Conservation (phyloP, 331 rosid species). For the Malus hybrid region DNA sequence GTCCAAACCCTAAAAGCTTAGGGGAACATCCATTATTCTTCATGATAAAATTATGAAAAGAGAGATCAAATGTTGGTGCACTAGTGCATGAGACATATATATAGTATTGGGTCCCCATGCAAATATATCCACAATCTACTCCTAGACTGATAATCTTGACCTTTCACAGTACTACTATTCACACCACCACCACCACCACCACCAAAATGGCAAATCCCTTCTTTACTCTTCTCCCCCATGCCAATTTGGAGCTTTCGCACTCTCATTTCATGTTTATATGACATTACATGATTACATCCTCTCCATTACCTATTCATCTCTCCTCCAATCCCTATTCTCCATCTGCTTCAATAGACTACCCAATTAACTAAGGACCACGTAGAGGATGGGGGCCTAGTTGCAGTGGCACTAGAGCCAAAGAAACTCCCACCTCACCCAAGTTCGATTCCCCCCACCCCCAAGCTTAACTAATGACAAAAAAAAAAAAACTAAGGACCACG, state of each 20-base stretch:
- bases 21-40: conserved; percentile 33
- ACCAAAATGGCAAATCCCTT: conserved; percentile 2
- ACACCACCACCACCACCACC: background rate
- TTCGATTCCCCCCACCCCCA: too few species aligned
- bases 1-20: conserved; percentile 22
- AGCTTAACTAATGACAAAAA: too few species aligned
- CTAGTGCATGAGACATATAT: conserved; percentile 1
- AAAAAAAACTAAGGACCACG: background rate
- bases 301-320: background rate
- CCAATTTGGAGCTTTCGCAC: background rate
- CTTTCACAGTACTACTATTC: background rate
- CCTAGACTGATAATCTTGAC: conserved; percentile 32
- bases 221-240: conserved; percentile 1
- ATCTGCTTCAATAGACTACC: background rate
- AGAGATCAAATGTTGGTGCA: conserved; percentile 3
- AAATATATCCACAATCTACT: background rate
- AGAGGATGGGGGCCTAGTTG: too few species aligned
- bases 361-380: background rate
- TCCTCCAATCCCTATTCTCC: conserved; percentile 1
- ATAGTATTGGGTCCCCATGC: conserved; percentile 24
- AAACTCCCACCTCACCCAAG: too few species aligned
- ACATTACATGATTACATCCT: background rate
- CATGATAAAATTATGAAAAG: conserved; percentile 20
- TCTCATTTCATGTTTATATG: background rate
- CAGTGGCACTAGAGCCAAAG: too few species aligned